A percentile compares a stretch with the other conserved stretches of the same genome.
These are phyloP conservation scores for Bromus sterilis DNA, from an alignment of 176 grass and related monocot genomes.

Conservation along the genomic window DNA sequence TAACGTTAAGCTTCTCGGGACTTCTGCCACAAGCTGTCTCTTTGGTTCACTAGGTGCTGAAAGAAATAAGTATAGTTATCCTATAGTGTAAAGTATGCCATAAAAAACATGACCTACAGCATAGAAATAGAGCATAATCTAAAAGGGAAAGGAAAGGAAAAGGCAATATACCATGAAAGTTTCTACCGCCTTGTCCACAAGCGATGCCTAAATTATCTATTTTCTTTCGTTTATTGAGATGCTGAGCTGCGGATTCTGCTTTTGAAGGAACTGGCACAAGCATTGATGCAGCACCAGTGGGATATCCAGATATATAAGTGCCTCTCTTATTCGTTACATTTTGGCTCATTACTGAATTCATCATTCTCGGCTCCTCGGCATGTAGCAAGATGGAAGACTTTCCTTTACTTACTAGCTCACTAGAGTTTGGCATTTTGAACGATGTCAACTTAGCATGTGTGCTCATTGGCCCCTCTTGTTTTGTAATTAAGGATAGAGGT, in stretches of 20 bases:
- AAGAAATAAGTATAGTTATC: constrained; percentile 23
- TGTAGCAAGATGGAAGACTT: constrained; percentile 28
- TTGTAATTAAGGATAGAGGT: constrained; percentile 32
- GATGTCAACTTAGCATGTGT: constrained; percentile 50
- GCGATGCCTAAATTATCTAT: constrained; percentile 14
- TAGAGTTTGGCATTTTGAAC: constrained; percentile 57
- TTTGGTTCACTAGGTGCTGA: constrained; percentile 63
- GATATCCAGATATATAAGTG: constrained; percentile 45
- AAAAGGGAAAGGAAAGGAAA: neutral
- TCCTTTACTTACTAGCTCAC: constrained; percentile 29
- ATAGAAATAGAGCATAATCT: neutral
- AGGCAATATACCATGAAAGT: constrained; percentile 25
- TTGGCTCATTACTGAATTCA: constrained; percentile 26
- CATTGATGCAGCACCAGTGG: constrained; percentile 26
- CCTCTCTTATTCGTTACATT: constrained; percentile 35
- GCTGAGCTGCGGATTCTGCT: constrained; percentile 30
- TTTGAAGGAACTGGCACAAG: constrained; percentile 36
- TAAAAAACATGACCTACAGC: neutral
- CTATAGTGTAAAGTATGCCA: constrained; percentile 11
- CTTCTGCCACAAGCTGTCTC: constrained; percentile 40
- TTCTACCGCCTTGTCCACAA: constrained; percentile 42
- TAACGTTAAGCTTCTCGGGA: constrained; percentile 8
- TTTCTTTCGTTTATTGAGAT: constrained; percentile 25
- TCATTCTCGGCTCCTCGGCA: constrained; percentile 41
- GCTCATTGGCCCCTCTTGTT: constrained; percentile 34